Evolutionary conservation across 371 early-diverging fungal genomes (phyloP).

Genomic region (Mortierella sp.): DNA sequence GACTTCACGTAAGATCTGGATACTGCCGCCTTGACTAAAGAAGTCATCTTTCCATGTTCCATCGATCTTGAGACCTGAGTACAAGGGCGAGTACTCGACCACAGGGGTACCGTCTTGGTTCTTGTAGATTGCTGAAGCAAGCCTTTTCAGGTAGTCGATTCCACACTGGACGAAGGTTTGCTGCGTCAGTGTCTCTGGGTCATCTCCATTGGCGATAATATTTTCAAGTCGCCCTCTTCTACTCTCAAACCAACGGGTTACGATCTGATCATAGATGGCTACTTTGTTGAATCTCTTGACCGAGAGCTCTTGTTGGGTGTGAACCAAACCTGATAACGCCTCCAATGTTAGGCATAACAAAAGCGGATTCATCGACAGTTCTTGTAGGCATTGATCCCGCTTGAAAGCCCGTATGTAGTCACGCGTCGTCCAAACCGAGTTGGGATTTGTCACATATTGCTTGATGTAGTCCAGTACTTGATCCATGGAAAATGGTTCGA

Average conservation of each 20-base stretch:
- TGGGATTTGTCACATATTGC: background rate
- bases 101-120: no score
- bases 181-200: background rate
- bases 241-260: background rate
- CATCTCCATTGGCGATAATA: background rate
- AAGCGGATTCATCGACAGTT: constrained; percentile 6
- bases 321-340: background rate
- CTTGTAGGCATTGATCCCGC: background rate
- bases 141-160: background rate
- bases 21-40: background rate
- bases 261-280: constrained; percentile 1
- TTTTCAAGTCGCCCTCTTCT: background rate
- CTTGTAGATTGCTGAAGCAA: background rate
- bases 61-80: no score
- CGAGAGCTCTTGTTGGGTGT: no score
- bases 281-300: background rate
- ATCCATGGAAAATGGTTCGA: background rate
- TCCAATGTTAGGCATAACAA: background rate
- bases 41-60: background rate
- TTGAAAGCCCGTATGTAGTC: background rate
- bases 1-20: no score
- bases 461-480: no score
- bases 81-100: no score
- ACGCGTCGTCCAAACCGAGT: background rate
- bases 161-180: background rate